Conservation (phyloP, 2,329 filamentous ascomycete genomes). For the Colletotrichum liriopes region DNA sequence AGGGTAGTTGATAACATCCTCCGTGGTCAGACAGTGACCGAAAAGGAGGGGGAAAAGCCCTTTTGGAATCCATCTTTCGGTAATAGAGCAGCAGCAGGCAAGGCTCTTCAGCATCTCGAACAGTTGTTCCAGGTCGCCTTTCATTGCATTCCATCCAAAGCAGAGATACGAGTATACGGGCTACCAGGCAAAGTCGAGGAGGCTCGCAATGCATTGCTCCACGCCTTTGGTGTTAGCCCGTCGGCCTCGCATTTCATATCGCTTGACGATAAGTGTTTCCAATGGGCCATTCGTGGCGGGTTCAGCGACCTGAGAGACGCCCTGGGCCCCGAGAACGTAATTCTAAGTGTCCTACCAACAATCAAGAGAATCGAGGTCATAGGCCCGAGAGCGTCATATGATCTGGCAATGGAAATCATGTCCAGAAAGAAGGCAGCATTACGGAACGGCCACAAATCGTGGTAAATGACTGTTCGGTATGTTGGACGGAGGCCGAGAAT, state of each 20-base stretch:
- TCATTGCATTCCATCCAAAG: conserved; percentile 49
- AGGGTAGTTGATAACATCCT: conserved; percentile 52
- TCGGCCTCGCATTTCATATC: neutral
- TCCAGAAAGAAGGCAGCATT: no score
- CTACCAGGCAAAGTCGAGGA: conserved; percentile 39
- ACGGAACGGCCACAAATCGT: neutral
- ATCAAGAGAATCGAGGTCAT: conserved; percentile 53
- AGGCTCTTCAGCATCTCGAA: neutral
- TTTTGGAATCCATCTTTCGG: conserved; percentile 54
- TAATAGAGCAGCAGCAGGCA: neutral
- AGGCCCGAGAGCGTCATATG: conserved; percentile 46
- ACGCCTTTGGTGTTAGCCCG: conserved; percentile 49
- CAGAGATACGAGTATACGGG: conserved; percentile 51
- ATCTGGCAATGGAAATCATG: conserved; percentile 42
- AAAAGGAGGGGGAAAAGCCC: conserved; percentile 39
- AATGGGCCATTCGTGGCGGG: conserved; percentile 52
- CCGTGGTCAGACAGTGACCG: conserved; percentile 49
- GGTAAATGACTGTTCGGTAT: conserved; percentile 52
- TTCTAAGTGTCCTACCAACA: conserved; percentile 52
- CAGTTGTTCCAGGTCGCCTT: conserved; percentile 47
- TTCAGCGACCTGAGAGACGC: conserved; percentile 47
- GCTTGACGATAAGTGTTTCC: conserved; percentile 43
- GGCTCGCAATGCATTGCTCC: conserved; percentile 43
- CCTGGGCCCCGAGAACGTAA: conserved; percentile 50
- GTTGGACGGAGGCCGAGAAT: conserved; percentile 55